Evolutionary conservation across 164 flowering plant genomes (phyloP).

Genomic region (Tetrastigma voinierianum): DNA sequence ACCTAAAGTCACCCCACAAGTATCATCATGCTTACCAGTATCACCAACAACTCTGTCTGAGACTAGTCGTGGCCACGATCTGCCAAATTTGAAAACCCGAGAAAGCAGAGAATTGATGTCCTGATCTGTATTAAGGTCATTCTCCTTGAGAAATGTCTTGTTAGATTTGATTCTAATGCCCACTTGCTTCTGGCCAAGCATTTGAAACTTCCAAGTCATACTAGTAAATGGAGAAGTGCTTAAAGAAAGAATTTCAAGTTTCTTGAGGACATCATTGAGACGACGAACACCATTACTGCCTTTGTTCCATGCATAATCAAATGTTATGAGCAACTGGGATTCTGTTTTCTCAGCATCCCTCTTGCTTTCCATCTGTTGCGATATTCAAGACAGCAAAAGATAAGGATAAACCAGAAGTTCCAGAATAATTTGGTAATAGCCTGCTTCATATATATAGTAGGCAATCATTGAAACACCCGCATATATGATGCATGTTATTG

Average conservation of each 20-base stretch:
- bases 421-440: not conserved
- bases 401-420: not conserved
- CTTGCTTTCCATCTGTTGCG: constrained; percentile 54
- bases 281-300: constrained; percentile 69
- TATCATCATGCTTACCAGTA: constrained; percentile 11
- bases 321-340: constrained; percentile 46
- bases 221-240: constrained; percentile 16
- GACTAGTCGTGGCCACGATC: constrained; percentile 46
- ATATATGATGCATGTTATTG: too few species aligned
- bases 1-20: constrained; percentile 40
- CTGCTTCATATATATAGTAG: too few species aligned
- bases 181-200: constrained; percentile 31
- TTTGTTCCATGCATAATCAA: constrained; percentile 90
- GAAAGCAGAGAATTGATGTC: constrained; percentile 17
- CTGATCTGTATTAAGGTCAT: constrained; percentile 6
- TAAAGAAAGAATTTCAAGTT: constrained; percentile 41
- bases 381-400: constrained; percentile 3
- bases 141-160: constrained; percentile 10
- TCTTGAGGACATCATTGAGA: constrained; percentile 48
- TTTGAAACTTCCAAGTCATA: constrained; percentile 30
- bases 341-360: constrained; percentile 60
- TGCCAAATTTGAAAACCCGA: constrained; percentile 44
- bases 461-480: too few species aligned
- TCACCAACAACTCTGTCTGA: constrained; percentile 9
- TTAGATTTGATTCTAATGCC: constrained; percentile 55